Evolutionary conservation across 441 rosid species (phyloP), one percentile per base, ranked within the genome.

Genomic region (Syzygium malaccense): DNA sequence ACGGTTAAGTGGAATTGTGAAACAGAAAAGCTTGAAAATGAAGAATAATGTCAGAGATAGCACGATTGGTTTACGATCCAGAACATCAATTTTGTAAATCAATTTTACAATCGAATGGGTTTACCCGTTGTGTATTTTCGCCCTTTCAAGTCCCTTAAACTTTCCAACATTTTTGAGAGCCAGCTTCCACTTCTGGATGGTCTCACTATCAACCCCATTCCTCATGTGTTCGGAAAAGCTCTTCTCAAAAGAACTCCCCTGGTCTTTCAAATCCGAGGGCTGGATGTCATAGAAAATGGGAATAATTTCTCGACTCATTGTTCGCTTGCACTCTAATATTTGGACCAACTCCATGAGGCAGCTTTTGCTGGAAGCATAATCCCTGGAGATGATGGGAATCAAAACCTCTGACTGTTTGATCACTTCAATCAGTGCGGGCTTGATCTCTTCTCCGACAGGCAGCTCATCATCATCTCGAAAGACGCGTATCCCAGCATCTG

Each of bases 201-300:
- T 64, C 37, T 64, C 0, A 0, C 11, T 2, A 30, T 64, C 37
- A 2, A 30, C 37, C 20, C 33, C 37, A 0, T 64, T 0, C 37
- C 3, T 64, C 71, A 5, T 0, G 71, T 64, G 71, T 64, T n/a
- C 1, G 1, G 2, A 1, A 64, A 64, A 64, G 37, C 71, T 30
- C 3, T 30, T 2, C 37, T 7, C 5, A 0, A 30, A n/a, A 30
- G 20, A 30, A 15, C 8, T 3, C 0, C 0, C 1, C 20, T 30
- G 37, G 20, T 30, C 12, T 64, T 30, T 64, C 20, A 30, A 0
- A n/a, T 64, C 68, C 0, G 1, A 30, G 11, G 11, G 20, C 3
- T 30, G 1, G 0, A 64, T 60, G 2, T 60, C 66, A 62, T 62
- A 56, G 58, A 56, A 56, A 20, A 55, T 64, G 12, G 75, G 78